Base-by-base conservation (phyloP, 2,329 filamentous ascomycete species). In the Fusarium sp. region DNA sequence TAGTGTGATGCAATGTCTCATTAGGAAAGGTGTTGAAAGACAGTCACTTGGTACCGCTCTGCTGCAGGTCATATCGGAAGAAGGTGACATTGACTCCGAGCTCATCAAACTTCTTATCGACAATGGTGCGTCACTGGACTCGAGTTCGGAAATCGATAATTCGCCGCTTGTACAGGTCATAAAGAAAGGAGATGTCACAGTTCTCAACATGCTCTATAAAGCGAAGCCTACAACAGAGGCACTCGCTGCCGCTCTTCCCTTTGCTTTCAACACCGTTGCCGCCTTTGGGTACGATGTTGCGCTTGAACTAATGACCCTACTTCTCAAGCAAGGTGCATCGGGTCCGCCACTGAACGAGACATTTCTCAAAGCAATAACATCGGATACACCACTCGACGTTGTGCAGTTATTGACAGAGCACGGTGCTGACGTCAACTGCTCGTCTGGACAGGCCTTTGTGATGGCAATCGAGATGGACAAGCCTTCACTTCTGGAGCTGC, bases 101-200 rank as follows among this genome's bases (percentile, higher is more conserved):
- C 30, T 71, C 6, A 20, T 62, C 13, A 55, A 61, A 9, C 36
- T 71, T 7, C 53, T 71, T 15, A 41, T 71, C 5, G 55, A 66
- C 8, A 26, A 66, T 10, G 38, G 41, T 20, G 69, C 67, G 3
- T 41, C 67, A 4, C 12, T 71, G 11, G 61, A 66, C 3, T 8
- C 42, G 0, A 13, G 28, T 2, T 18, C 28, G 4, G 56, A 56
- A 3, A 4, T 50, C 6, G 32, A 41, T 15, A 20, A 5, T 5
- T 59, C 57, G 6, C 61, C 69, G 0, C 20, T 71, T 7, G 8
- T 71, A 8, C 5, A 54, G 3, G 55, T 28, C 1, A n/a, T 47
- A 4, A 30, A 24, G 9, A 57, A 39, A 45, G 67, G 67, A 20
- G 48, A 71, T n/a, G 22, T 26, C 9, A 26, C 41, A 17, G 66